phyloP scores from a whole-genome alignment of 495 filamentous ascomycete species.

The Penicillium arizonense region DNA sequence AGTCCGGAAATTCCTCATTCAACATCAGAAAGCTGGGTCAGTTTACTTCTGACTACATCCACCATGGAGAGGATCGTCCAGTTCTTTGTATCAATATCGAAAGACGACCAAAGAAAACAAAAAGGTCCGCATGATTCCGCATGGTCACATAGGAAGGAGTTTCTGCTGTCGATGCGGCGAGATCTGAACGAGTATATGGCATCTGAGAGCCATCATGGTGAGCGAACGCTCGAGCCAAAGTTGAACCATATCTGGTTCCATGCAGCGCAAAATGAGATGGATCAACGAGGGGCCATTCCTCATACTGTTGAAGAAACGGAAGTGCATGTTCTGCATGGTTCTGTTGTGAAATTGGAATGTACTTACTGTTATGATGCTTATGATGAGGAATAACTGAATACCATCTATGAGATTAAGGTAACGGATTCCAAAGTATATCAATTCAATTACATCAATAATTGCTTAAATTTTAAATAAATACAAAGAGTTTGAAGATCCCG shows the following conservation, averaged over 20 bases:
- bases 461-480: too few relatives aligned
- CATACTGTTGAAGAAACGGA: constrained; percentile 21
- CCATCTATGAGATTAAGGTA: background rate
- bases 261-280: constrained; percentile 25
- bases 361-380: constrained; percentile 18
- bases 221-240: constrained; percentile 1
- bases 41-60: constrained; percentile 27
- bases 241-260: constrained; percentile 28
- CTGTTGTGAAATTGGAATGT: constrained; percentile 15
- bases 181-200: constrained; percentile 24
- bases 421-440: background rate
- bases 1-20: constrained; percentile 24
- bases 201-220: background rate
- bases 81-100: constrained; percentile 24
- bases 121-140: background rate
- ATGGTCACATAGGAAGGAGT: constrained; percentile 28
- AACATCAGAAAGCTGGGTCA: constrained; percentile 27
- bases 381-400: background rate
- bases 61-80: constrained; percentile 25
- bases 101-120: constrained; percentile 14
- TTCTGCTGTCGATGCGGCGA: constrained; percentile 27
- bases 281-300: constrained; percentile 20
- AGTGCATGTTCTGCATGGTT: constrained; percentile 24
- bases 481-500: too few relatives aligned
- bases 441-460: background rate